Conservation (phyloP, 768 basidiomycete species). For the Lanmaoa pseudosensibilis region DNA sequence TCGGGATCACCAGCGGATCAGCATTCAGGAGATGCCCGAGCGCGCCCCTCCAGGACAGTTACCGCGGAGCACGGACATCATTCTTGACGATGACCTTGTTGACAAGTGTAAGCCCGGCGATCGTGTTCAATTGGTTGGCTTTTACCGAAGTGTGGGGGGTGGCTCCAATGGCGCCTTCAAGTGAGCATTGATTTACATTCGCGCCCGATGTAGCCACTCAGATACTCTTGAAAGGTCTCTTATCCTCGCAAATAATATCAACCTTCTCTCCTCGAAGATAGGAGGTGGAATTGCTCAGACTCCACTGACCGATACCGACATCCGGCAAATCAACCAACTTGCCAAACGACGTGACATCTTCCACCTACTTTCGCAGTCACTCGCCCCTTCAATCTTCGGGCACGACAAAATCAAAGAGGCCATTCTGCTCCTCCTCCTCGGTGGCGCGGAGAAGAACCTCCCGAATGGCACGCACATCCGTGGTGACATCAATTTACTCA, state of each 20-base stretch:
- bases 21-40: slow-evolving; percentile 99
- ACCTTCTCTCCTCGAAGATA: slow-evolving; percentile 89
- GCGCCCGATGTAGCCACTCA: slow-evolving; percentile 12
- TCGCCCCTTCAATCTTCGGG: slow-evolving; percentile 97
- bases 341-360: slow-evolving; percentile 87
- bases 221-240: slow-evolving; percentile 61
- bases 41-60: slow-evolving; percentile 96
- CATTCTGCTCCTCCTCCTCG: slow-evolving; percentile 87
- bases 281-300: slow-evolving; percentile 95
- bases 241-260: slow-evolving; percentile 93
- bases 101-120: slow-evolving; percentile 98
- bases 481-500: slow-evolving; percentile 98
- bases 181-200: slow-evolving; percentile 43
- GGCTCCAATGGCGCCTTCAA: slow-evolving; percentile 93
- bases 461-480: slow-evolving; percentile 97
- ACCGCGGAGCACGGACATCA: slow-evolving; percentile 93
- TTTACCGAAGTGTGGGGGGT: slow-evolving; percentile 92
- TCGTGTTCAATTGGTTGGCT: slow-evolving; percentile 93
- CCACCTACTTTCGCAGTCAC: slow-evolving; percentile 83
- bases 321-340: slow-evolving; percentile 93
- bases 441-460: slow-evolving; percentile 97
- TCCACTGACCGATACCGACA: slow-evolving; percentile 88
- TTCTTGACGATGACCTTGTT: slow-evolving; percentile 94
- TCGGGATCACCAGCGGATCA: slow-evolving; percentile 95
- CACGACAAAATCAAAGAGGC: slow-evolving; percentile 96